These are phyloP conservation scores for Diaporthe velutina DNA, from an alignment of 2,329 filamentous ascomycete genomes.

Conservation along the genomic window DNA sequence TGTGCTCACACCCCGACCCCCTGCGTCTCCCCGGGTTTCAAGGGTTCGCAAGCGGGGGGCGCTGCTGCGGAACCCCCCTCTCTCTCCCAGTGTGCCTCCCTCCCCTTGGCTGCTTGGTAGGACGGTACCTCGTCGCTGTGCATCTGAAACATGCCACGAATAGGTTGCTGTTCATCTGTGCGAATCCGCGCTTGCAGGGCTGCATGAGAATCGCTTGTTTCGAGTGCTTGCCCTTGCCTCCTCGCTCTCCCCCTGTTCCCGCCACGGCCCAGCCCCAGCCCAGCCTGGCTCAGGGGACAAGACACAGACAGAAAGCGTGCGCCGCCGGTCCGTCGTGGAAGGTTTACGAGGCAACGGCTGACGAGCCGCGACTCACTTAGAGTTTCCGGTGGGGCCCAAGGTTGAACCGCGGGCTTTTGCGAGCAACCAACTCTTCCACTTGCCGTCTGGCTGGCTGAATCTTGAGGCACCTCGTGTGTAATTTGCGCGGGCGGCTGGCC, in stretches of 20 bases:
- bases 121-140: conserved; percentile 23
- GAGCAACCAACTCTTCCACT: not conserved
- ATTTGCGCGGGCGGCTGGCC: not conserved
- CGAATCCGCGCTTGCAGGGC: conserved; percentile 33
- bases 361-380: conserved; percentile 27
- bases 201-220: conserved; percentile 35
- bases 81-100: not conserved
- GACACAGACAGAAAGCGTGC: not conserved
- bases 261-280: conserved; percentile 1
- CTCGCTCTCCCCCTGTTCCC: conserved; percentile 10
- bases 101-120: not conserved
- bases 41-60: conserved; percentile 25
- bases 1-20: conserved; percentile 20
- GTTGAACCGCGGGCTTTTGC: conserved; percentile 6
- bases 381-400: conserved; percentile 27
- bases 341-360: not conserved
- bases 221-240: conserved; percentile 30
- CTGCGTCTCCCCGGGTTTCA: conserved; percentile 32
- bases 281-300: not conserved
- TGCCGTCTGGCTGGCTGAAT: conserved; percentile 1
- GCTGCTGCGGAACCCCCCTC: conserved; percentile 13
- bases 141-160: conserved; percentile 32
- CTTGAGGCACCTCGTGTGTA: not conserved
- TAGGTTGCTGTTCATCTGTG: conserved; percentile 32
- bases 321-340: conserved; percentile 1